phyloP scores from a whole-genome alignment of 2,329 filamentous ascomycete genomes.

The Stachybotrys elegans region DNA sequence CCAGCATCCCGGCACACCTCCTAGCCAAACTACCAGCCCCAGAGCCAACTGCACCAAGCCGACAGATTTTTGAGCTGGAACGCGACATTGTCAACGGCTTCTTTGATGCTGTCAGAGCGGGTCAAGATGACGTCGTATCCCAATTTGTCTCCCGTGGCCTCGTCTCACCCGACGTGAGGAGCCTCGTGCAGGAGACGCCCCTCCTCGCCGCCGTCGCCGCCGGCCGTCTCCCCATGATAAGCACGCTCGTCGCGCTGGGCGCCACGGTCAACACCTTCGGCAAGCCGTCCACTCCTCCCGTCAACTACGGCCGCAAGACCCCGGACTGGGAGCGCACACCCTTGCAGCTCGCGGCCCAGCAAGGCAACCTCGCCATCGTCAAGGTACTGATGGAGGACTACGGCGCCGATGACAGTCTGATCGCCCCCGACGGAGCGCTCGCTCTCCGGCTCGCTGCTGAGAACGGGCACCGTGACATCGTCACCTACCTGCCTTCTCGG shows the following conservation, averaged over 20 bases:
- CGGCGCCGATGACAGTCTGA: conserved; percentile 34
- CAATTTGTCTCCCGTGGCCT: conserved; percentile 26
- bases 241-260: conserved; percentile 27
- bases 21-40: neutral
- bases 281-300: neutral
- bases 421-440: conserved; percentile 39
- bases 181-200: conserved; percentile 23
- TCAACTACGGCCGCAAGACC: conserved; percentile 17
- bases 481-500: conserved; percentile 34
- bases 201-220: conserved; percentile 28
- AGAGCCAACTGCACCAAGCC: conserved; percentile 1
- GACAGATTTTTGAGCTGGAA: conserved; percentile 12
- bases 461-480: conserved; percentile 36
- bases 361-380: conserved; percentile 34
- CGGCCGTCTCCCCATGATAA: conserved; percentile 25
- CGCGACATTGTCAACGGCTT: conserved; percentile 23
- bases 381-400: conserved; percentile 34
- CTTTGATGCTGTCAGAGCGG: conserved; percentile 20
- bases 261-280: conserved; percentile 26
- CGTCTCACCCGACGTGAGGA: conserved; percentile 31
- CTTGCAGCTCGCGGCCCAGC: conserved; percentile 36
- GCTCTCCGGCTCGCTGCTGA: conserved; percentile 39
- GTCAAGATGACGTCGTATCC: conserved; percentile 21
- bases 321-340: conserved; percentile 31
- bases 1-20: neutral